Conservation (phyloP, 2,329 filamentous ascomycete species). For the Coniochaeta pulveracea region DNA sequence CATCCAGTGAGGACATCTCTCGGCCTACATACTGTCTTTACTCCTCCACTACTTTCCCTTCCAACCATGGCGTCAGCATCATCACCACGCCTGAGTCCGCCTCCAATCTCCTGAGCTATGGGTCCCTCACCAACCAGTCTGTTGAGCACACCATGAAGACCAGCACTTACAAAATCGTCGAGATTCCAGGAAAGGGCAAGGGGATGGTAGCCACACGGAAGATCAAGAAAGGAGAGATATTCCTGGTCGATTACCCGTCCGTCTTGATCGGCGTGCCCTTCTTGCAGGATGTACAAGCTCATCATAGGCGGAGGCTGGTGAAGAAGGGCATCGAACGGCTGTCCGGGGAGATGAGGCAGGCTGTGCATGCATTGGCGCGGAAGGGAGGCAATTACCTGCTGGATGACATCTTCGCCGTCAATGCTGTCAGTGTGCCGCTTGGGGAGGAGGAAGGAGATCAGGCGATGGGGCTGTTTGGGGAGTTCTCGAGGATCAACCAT, state of each 20-base stretch:
- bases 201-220: constrained; percentile 20
- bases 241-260: constrained; percentile 23
- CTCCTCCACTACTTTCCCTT: background rate
- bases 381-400: constrained; percentile 8
- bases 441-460: constrained; percentile 5
- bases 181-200: constrained; percentile 19
- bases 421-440: constrained; percentile 11
- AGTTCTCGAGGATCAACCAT: constrained; percentile 17
- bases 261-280: constrained; percentile 12
- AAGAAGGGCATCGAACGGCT: constrained; percentile 11
- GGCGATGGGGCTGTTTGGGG: constrained; percentile 13
- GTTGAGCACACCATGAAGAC: background rate
- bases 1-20: background rate
- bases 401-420: constrained; percentile 12
- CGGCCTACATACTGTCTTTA: background rate
- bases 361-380: constrained; percentile 7
- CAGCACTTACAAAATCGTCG: constrained; percentile 15
- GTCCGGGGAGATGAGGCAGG: constrained; percentile 6
- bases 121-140: background rate
- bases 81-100: background rate
- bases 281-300: constrained; percentile 9
- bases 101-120: background rate
- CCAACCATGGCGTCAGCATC: background rate
- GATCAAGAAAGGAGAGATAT: constrained; percentile 20
- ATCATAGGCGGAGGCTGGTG: constrained; percentile 12